These are phyloP conservation scores for Drosera capensis DNA, from an alignment of 148 eudicot species.

Conservation along the genomic window DNA sequence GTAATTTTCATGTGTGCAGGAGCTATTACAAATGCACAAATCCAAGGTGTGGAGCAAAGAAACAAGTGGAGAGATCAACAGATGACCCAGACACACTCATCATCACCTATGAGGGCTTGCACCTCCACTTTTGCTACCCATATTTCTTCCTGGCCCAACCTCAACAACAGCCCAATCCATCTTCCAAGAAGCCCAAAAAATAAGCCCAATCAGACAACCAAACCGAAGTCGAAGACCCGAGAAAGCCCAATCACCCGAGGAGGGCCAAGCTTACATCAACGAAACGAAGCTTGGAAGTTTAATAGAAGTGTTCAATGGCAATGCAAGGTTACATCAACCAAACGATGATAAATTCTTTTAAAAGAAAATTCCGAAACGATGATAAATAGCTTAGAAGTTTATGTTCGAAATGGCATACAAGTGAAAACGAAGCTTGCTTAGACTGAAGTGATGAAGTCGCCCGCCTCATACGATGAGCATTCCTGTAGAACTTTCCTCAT, in stretches of 20 bases:
- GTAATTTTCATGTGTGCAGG: slow-evolving; percentile 17
- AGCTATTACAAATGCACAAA: slow-evolving; percentile 80
- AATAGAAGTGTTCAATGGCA: too few relatives aligned
- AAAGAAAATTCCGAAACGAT: too few relatives aligned
- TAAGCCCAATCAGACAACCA: not conserved
- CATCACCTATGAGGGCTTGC: slow-evolving; percentile 74
- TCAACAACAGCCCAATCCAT: not conserved
- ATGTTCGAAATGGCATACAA: too few relatives aligned
- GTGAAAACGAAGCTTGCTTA: too few relatives aligned
- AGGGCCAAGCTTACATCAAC: not conserved
- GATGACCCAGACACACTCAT: slow-evolving; percentile 57
- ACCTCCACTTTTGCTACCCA: slow-evolving; percentile 54
- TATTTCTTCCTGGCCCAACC: slow-evolving; percentile 13
- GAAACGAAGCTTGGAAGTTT: not conserved
- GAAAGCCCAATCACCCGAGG: not conserved
- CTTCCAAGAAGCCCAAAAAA: not conserved
- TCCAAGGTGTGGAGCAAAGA: slow-evolving; percentile 61
- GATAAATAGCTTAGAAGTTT: too few relatives aligned
- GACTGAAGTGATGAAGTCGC: too few relatives aligned
- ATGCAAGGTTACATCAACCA: too few relatives aligned
- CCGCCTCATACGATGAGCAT: too few relatives aligned
- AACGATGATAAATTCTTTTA: too few relatives aligned
- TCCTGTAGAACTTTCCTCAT: too few relatives aligned
- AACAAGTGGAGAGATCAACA: slow-evolving; percentile 54
- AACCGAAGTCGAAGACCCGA: not conserved